Evolutionary conservation across 768 basidiomycete species (phyloP).

Genomic region (Candolleomyces efflorescens): DNA sequence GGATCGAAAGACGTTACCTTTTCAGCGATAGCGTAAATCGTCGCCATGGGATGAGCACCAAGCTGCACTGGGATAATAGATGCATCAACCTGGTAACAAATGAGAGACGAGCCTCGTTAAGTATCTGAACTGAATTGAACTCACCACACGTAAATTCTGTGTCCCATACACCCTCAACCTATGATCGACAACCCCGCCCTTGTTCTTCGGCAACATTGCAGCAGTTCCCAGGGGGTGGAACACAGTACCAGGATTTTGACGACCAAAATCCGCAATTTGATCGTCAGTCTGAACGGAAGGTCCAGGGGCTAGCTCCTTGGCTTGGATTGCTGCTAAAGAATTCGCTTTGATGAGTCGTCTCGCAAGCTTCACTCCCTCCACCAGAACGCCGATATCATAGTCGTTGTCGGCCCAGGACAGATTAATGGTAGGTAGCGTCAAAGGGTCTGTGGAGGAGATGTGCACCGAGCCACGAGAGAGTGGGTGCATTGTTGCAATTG

Average conservation of each 20-base stretch:
- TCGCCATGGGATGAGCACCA: conserved; percentile 12
- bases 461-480: conserved; percentile 35
- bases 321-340: conserved; percentile 3
- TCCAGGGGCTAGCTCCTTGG: conserved; percentile 13
- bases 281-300: conserved; percentile 16
- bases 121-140: conserved; percentile 2
- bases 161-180: conserved; percentile 28
- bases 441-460: conserved; percentile 10
- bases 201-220: conserved; percentile 23
- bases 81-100: conserved; percentile 12
- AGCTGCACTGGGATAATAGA: conserved; percentile 15
- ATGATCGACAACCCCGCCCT: conserved; percentile 30
- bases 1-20: conserved; percentile 8
- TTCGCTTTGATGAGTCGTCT: conserved; percentile 8
- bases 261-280: conserved; percentile 9
- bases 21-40: conserved; percentile 18
- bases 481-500: conserved; percentile 25
- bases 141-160: conserved; percentile 23
- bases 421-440: conserved; percentile 12
- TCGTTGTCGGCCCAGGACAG: conserved; percentile 6
- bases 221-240: conserved; percentile 17
- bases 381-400: conserved; percentile 14
- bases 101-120: not conserved
- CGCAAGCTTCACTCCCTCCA: conserved; percentile 13
- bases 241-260: not conserved